These are phyloP conservation scores for Megacollybia platyphylla DNA, from an alignment of 1,284 basidiomycete species.

Conservation along the genomic window DNA sequence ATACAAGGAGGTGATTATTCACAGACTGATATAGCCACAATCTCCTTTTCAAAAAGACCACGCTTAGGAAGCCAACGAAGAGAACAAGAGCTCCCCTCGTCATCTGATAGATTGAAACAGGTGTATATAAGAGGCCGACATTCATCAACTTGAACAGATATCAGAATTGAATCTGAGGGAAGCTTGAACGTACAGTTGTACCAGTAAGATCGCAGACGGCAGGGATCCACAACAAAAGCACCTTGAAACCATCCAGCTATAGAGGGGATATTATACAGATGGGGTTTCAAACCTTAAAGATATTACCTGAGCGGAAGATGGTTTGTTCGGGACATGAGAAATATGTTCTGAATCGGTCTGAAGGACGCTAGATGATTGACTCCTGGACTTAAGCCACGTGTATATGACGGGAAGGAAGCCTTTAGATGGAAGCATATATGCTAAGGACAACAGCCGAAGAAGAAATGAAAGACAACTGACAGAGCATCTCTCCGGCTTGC, in stretches of 20 bases:
- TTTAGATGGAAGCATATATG: conserved; percentile 19
- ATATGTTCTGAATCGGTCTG: conserved; percentile 41
- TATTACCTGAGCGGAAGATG: conserved; percentile 17
- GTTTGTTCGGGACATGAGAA: conserved; percentile 22
- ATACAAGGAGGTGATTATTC: conserved; percentile 6
- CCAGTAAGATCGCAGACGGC: conserved; percentile 80
- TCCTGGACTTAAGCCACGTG: conserved; percentile 42
- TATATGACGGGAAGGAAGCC: conserved; percentile 78
- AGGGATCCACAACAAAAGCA: conserved; percentile 78
- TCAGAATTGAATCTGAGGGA: conserved; percentile 6
- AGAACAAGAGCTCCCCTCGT: conserved; percentile 92
- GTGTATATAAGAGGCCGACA: conserved; percentile 86
- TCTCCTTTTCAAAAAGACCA: conserved; percentile 79
- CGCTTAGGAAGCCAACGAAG: conserved; percentile 89
- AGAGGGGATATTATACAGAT: conserved; percentile 29
- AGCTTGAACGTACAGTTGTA: conserved; percentile 54
- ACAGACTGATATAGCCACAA: conserved; percentile 72
- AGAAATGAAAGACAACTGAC: conserved; percentile 33
- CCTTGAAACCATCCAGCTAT: conserved; percentile 51
- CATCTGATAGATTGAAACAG: conserved; percentile 98
- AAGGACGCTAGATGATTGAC: conserved; percentile 34
- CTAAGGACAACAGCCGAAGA: conserved; percentile 11
- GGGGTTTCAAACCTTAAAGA: conserved; percentile 55
- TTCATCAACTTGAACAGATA: conserved; percentile 68
- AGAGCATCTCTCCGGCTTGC: conserved; percentile 83